phyloP scores from a whole-genome alignment of 192 early-diverging fungal genomes.

The Coemansia sp. region DNA sequence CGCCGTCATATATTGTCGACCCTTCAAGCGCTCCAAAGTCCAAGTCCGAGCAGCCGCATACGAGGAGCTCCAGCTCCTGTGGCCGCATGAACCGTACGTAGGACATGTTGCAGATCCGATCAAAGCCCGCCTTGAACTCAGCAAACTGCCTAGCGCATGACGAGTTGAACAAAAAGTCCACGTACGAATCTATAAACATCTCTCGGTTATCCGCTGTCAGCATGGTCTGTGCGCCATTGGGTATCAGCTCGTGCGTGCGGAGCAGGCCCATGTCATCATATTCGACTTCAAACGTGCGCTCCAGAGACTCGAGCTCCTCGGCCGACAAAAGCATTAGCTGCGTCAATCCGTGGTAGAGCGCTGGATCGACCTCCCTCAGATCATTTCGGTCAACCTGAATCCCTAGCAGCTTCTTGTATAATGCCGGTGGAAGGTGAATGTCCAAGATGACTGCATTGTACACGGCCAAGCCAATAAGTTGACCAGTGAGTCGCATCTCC shows the following conservation, averaged over 20 bases:
- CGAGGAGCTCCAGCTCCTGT: slow-evolving; percentile 84
- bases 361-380: slow-evolving; percentile 71
- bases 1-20: slow-evolving; percentile 83
- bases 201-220: slow-evolving; percentile 73
- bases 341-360: slow-evolving; percentile 71
- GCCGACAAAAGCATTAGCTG: slow-evolving; percentile 66
- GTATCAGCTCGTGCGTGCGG: slow-evolving; percentile 63
- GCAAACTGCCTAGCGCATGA: slow-evolving; percentile 68
- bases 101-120: slow-evolving; percentile 51
- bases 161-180: slow-evolving; percentile 73
- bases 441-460: slow-evolving; percentile 91
- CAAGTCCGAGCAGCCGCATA: slow-evolving; percentile 81
- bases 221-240: slow-evolving; percentile 60
- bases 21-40: slow-evolving; percentile 79
- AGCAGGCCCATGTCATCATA: slow-evolving; percentile 65
- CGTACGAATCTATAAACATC: slow-evolving; percentile 80
- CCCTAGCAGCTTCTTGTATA: slow-evolving; percentile 87
- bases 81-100: slow-evolving; percentile 72
- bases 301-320: slow-evolving; percentile 71
- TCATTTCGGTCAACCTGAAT: slow-evolving; percentile 68
- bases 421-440: slow-evolving; percentile 80
- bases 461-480: slow-evolving; percentile 86
- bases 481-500: slow-evolving; percentile 86
- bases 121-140: slow-evolving; percentile 82
- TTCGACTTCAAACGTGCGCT: slow-evolving; percentile 79